Base-by-base conservation (phyloP, 768 basidiomycete genomes). In the Lactarius indigo region DNA sequence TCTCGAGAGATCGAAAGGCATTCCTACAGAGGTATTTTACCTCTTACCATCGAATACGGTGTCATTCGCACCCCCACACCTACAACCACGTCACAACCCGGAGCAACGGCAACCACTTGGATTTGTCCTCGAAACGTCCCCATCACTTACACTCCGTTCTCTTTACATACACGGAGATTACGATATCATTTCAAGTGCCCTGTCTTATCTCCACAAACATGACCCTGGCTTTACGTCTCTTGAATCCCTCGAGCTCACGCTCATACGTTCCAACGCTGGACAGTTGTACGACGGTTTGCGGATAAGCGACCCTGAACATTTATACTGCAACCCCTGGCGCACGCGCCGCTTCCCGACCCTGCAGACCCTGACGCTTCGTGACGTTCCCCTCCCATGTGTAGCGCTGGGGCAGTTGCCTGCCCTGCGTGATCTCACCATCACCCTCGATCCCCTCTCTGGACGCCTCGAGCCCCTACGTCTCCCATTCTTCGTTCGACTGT, bases 381-480 rank as follows among this genome's bases (percentile, higher is more conserved):
- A 69, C 37, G 56, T 69, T 23, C 61, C 69, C 13, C 62, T 66
- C 12, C 42, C 65, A 6, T 56, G 58, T 54, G 12, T 69, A 13
- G 58, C 62, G 7, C 18, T 68, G 9, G 65, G 66, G 13, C 61
- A 68, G 20, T 44, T 68, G 6, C 69, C 66, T 31, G 31, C 26
- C 12, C 50, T 69, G 10, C 69, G 66, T n/a, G 69, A 69, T 26
- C 44, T 69, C 18, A 67, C 69, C 4, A 28, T 69, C 23, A 31
- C 33, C 2, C 59, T 62, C 30, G 55, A 63, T 12, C 55, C 54
- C 12, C 63, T 41, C 31, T 33, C 56, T 8, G 63, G 63, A n/a
- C 54, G 35, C 50, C 54, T 58, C 18, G 63, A 63, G 12, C 55
- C 62, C 31, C 44, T 68, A 15, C 55, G 42, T 26, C 47, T 68